A percentile compares a stretch with the other conserved stretches of the same genome.
Conservation (phyloP, 768 basidiomycete species). For the Daedaleopsis sinensis region DNA sequence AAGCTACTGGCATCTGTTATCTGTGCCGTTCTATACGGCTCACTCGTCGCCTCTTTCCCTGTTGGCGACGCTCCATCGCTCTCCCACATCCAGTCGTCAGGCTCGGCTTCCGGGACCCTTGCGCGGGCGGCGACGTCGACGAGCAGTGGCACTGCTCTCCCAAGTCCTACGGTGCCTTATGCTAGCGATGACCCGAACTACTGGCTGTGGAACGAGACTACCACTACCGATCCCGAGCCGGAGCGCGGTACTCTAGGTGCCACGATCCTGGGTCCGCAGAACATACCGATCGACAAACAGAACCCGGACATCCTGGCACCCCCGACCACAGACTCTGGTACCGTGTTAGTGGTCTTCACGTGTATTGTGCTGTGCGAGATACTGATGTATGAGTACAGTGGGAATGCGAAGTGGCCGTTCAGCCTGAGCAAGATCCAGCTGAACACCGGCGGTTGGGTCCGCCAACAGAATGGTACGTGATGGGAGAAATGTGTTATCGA, state of each 20-base stretch:
- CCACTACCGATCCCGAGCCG: constrained; percentile 22
- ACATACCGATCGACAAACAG: constrained; percentile 33
- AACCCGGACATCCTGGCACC: constrained; percentile 37
- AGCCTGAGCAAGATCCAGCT: constrained; percentile 37
- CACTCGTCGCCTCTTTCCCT: constrained; percentile 7
- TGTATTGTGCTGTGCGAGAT: too few species aligned
- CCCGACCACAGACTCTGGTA: constrained; percentile 37
- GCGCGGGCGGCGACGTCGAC: constrained; percentile 9
- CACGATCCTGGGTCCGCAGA: constrained; percentile 34
- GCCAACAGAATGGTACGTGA: constrained; percentile 35
- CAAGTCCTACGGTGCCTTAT: constrained; percentile 23
- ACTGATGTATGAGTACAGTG: constrained; percentile 25
- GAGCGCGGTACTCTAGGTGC: constrained; percentile 28
- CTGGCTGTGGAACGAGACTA: constrained; percentile 21
- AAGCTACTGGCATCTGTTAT: constrained; percentile 13
- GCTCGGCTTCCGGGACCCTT: background rate
- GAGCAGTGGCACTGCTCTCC: constrained; percentile 2
- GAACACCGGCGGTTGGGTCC: constrained; percentile 40
- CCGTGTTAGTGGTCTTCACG: constrained; percentile 23
- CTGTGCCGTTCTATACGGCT: constrained; percentile 14
- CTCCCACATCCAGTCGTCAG: background rate
- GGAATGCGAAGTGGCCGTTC: constrained; percentile 43
- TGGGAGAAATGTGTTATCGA: background rate
- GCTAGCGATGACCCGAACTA: constrained; percentile 28
- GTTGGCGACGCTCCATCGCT: constrained; percentile 2